Evolutionary conservation across 2,329 filamentous ascomycete genomes (phyloP).

Genomic region (Fusarium sp.): DNA sequence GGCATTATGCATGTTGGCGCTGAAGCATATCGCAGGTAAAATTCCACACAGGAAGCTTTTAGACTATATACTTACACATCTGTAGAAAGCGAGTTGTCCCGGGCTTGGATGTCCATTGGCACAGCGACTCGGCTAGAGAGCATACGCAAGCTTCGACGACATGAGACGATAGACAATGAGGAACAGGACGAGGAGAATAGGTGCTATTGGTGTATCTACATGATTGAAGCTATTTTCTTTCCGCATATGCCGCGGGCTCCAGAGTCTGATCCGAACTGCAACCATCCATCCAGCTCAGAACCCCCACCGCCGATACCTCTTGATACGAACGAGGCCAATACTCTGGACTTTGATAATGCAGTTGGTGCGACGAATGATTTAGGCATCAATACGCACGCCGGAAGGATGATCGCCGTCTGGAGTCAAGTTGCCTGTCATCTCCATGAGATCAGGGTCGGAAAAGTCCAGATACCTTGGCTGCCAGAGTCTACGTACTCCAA

Average conservation of each 20-base stretch:
- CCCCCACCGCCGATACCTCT: constrained; percentile 2
- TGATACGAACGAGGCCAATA: not conserved
- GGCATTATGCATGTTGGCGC: not conserved
- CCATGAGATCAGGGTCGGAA: not conserved
- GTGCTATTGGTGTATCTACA: constrained; percentile 9
- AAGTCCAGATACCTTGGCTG: constrained; percentile 8
- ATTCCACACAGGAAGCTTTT: fast-evolving
- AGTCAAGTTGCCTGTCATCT: constrained; percentile 10
- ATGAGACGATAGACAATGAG: fast-evolving
- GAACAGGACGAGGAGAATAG: not conserved
- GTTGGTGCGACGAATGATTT: not conserved
- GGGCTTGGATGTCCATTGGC: constrained; percentile 17
- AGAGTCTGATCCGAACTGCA: not conserved
- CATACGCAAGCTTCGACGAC: not conserved
- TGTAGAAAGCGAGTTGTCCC: not conserved
- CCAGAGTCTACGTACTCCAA: constrained; percentile 16
- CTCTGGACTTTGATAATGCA: constrained; percentile 4
- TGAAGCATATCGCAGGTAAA: not conserved
- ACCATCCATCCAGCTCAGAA: not conserved
- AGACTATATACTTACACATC: not conserved
- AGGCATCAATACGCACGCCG: constrained; percentile 6
- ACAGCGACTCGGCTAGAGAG: not conserved
- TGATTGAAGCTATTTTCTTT: constrained; percentile 6
- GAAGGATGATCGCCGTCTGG: not conserved
- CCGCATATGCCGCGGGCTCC: not conserved